Percentiles rank a stretch among this genome's conserved stretches.
These are phyloP conservation scores for Bassia scoparia DNA, from an alignment of 148 eudicot genomes.

Conservation along the genomic window DNA sequence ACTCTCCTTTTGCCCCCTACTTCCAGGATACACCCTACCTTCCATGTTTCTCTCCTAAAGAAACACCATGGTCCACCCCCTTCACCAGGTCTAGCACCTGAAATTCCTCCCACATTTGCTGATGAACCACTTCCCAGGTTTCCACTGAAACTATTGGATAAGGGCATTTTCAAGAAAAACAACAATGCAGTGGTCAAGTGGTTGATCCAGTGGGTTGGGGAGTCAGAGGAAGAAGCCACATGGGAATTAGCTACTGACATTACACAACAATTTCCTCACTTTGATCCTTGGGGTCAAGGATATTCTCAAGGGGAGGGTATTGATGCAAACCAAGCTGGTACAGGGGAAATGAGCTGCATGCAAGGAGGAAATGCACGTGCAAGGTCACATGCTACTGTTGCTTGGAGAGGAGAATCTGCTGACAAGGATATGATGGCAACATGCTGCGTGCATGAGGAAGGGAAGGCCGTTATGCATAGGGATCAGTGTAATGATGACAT, in stretches of 20 bases:
- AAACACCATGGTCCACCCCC: not conserved
- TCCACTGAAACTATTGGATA: not conserved
- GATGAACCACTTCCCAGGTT: not conserved
- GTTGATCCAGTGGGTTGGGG: not conserved
- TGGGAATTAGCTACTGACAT: not conserved
- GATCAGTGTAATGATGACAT: too few relatives aligned
- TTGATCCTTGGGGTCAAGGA: not conserved
- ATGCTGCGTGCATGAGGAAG: too few relatives aligned
- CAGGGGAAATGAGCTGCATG: too few relatives aligned
- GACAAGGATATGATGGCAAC: too few relatives aligned
- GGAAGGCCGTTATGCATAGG: too few relatives aligned
- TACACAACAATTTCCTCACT: not conserved
- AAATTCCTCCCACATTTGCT: too few relatives aligned
- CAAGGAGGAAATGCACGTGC: too few relatives aligned
- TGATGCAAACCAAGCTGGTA: constrained; percentile 8
- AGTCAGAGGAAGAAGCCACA: not conserved
- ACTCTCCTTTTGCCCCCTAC: not conserved
- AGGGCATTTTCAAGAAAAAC: not conserved
- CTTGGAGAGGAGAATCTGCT: too few relatives aligned
- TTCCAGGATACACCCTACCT: not conserved
- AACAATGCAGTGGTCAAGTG: not conserved
- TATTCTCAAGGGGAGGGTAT: not conserved
- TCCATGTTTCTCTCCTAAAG: not conserved
- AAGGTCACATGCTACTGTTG: too few relatives aligned
- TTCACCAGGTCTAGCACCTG: not conserved